Percentiles rank a stretch among this genome's conserved stretches.
Conservation (phyloP, 768 basidiomycete species). For the Pseudohyphozyma bogoriensis region DNA sequence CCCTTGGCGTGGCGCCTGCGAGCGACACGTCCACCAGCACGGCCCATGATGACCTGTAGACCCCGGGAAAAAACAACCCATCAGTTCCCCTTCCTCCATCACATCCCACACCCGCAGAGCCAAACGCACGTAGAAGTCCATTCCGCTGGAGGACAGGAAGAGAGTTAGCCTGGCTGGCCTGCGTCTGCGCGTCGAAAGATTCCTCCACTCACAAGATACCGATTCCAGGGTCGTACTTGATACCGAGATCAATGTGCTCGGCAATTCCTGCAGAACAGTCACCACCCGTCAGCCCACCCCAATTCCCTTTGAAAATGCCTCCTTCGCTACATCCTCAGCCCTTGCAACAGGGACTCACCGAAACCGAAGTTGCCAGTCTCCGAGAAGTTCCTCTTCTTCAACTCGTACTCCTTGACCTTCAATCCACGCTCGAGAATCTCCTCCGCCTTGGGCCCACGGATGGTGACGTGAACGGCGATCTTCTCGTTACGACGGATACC, state of each 20-base stretch:
- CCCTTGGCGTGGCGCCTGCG: conserved; percentile 81
- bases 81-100: not conserved
- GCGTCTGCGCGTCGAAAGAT: not conserved
- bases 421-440: conserved; percentile 97
- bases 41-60: conserved; percentile 66
- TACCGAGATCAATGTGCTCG: conserved; percentile 97
- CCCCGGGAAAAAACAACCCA: conserved; percentile 11
- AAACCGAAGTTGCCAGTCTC: conserved; percentile 99
- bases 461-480: conserved; percentile 80
- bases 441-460: conserved; percentile 98
- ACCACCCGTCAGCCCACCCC: not conserved
- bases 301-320: conserved; percentile 49
- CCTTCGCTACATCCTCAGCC: not conserved
- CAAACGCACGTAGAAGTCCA: conserved; percentile 84
- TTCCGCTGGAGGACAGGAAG: no score
- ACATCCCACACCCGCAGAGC: conserved; percentile 32
- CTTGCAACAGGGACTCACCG: no score
- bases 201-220: conserved; percentile 41
- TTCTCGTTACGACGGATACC: conserved; percentile 99
- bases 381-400: conserved; percentile 93
- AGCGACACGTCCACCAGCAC: conserved; percentile 84
- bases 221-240: conserved; percentile 94
- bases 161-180: not conserved
- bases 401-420: conserved; percentile 99
- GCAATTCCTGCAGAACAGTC: conserved; percentile 11